Evolutionary conservation across 495 filamentous ascomycete species (phyloP), one percentile per base, ranked within the genome.

Genomic region (Talaromyces adpressus): DNA sequence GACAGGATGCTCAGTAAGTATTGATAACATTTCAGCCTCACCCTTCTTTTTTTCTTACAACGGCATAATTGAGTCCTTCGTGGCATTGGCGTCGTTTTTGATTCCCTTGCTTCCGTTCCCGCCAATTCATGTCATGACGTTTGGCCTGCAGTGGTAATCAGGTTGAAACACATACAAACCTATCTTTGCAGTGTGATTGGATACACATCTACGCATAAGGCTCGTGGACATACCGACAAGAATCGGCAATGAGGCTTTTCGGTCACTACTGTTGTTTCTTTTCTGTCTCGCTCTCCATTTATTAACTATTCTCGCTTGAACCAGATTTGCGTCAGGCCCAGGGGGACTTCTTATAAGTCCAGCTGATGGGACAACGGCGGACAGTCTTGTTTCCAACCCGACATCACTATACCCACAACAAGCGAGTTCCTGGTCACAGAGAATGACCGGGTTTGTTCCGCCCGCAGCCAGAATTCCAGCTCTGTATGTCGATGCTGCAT

Each of bases 1-100:
- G 75, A 66, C 76, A 80, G 61, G 77, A 79, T 71, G 70, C 78
- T 68, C 71, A 75, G 79, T 82, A 81, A 74, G 79, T 81, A 70
- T 53, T 52, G 20, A 27, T 63, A 57, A 57, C 59, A 58, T 57
- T 52, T 63, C 47, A 61, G 61, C 64, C 61, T 63, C 58, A 20
- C n/a, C 45, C 16, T 34, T 66, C 57, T 54, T 54, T 59, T 59
- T 62, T 64, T 64, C 9, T 52, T 47, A 67, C 54, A 61, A 52
- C 58, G 36, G 52, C 45, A 12, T 14, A 16, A 41, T 41, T 41
- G 36, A 16, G 14, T 41, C 36, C 9, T 41, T 41, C 0, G 36
- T 41, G 32, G 32, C 7, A n/a, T 45, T 6, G 16, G 39, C 16
- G n/a, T 49, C n/a, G 45, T 18, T 49, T 56, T 14, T n/a, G 8